Conservation (phyloP, 805 yeast genomes). For the Priceomyces fermenticarens region DNA sequence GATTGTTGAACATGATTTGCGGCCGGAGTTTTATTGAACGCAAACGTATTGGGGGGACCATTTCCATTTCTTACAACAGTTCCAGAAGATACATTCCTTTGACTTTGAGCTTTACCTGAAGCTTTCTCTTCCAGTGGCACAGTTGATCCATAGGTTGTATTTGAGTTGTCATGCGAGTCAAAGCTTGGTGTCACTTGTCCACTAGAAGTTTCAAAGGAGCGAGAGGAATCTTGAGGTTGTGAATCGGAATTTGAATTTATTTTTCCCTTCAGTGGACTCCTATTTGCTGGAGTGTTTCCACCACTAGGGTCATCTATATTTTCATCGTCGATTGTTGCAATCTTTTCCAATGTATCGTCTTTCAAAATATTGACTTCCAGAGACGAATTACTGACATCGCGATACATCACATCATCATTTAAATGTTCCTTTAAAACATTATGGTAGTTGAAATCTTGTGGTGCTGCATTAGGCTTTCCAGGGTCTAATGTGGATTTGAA, state of each 20-base stretch:
- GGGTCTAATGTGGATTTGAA: constrained; percentile 46
- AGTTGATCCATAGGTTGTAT: neutral
- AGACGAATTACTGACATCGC: constrained; percentile 4
- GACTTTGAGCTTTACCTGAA: neutral
- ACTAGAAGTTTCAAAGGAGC: neutral
- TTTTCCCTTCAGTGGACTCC: neutral
- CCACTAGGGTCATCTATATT: constrained; percentile 24
- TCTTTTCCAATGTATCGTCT: constrained; percentile 23
- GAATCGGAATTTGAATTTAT: neutral
- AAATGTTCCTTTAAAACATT: constrained; percentile 12
- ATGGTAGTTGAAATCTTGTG: constrained; percentile 13
- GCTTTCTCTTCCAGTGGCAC: neutral
- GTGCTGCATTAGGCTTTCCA: constrained; percentile 31
- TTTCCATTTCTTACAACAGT: constrained; percentile 23
- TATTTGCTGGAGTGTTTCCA: neutral
- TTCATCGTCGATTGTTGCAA: constrained; percentile 31
- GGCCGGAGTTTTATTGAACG: constrained; percentile 9
- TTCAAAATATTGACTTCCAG: constrained; percentile 15
- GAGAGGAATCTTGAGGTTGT: neutral
- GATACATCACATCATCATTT: constrained; percentile 4
- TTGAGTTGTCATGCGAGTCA: neutral
- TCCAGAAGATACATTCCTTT: constrained; percentile 15
- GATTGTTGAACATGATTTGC: constrained; percentile 7
- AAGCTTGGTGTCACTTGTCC: neutral
- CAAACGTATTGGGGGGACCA: constrained; percentile 13